Evolutionary conservation across 352 stramenopile genomes (phyloP), one percentile per base, ranked within the genome.

Genomic region (Pythium monospermum): DNA sequence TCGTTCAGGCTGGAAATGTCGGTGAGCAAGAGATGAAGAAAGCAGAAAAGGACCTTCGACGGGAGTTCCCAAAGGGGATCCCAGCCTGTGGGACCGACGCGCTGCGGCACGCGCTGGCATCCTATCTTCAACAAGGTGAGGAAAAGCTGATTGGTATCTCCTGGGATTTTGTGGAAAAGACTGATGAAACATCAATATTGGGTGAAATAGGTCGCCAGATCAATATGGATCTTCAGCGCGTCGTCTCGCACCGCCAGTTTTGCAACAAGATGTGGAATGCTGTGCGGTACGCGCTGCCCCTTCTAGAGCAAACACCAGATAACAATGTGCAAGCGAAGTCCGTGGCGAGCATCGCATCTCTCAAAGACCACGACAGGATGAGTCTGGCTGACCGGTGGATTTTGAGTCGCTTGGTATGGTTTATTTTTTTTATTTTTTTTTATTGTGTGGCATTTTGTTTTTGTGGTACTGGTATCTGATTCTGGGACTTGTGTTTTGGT

Each of bases 31-130:
- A 99, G 75, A 73, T 99, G 46, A 87, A 85, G 48, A 96, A 91
- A 53, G 96, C 96, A 1, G 96, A 98, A 61, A 97, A 98, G 51
- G 95, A 97, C 27, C 83, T 99, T 28, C 81, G 89, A 41, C 74
- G 82, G 37, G 96, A 99, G 59, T 99, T 99, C 65, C 97, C 97
- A 5, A 81, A 98, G 23, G 97, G 97, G 26, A 99, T 99, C 58
- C 96, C 96, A 23, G 91, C 97, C 27, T 99, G 96, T 71, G 97
- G 97, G 48, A 92, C 96, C 0, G 97, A 99, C 70, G 96, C 97
- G 5, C 75, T 99, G 22, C 86, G 97, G 8, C 98, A 99, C 56
- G 97, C 96, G 26, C 77, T 99, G 13, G 78, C 98, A 6, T 94
- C 94, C 13, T 99, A 99, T 57, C 67, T 93, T 38, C 74, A 91